phyloP scores from a whole-genome alignment of 2,329 filamentous ascomycete genomes.

The Fusarium odoratissimum region DNA sequence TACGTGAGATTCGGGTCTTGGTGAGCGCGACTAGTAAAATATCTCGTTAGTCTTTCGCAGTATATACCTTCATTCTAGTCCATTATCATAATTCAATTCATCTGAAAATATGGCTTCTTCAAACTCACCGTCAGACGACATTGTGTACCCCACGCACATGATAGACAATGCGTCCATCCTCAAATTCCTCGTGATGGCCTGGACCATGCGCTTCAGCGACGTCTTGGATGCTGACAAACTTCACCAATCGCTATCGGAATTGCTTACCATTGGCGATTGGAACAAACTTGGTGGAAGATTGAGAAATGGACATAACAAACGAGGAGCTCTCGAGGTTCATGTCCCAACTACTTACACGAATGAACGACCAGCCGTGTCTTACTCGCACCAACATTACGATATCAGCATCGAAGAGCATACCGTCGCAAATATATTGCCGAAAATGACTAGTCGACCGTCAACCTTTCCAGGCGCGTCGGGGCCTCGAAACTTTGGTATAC shows the following conservation, averaged over 20 bases:
- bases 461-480: too few species aligned
- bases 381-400: neutral
- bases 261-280: neutral
- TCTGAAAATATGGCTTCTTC: rapidly evolving
- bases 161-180: neutral
- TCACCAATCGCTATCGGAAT: neutral
- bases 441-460: neutral
- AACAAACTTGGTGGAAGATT: neutral
- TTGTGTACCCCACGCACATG: neutral
- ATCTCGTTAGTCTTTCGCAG: rapidly evolving
- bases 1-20: neutral
- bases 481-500: neutral
- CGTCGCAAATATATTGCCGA: rapidly evolving
- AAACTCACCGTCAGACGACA: rapidly evolving
- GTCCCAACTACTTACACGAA: neutral
- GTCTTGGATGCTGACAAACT: neutral
- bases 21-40: neutral
- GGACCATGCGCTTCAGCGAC: neutral
- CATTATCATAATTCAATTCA: neutral
- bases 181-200: neutral
- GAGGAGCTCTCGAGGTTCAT: neutral
- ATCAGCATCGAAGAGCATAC: neutral
- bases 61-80: neutral
- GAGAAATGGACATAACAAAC: rapidly evolving
- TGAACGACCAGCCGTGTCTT: neutral